Evolutionary conservation across 2,329 filamentous ascomycete species (phyloP).

Genomic region (Cucurbitaria berberidis): DNA sequence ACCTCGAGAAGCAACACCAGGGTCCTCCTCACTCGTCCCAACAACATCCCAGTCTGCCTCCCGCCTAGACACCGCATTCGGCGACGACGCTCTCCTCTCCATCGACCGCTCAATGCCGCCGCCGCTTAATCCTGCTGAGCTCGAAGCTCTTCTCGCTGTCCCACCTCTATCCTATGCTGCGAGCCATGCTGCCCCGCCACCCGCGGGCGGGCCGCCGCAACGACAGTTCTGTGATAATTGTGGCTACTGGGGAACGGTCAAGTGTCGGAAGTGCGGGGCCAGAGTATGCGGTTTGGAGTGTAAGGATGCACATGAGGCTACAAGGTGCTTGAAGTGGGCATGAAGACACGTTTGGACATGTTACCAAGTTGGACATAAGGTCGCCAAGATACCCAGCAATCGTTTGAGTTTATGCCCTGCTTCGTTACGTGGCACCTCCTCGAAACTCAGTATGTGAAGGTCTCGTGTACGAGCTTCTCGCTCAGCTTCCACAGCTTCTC

Average conservation of each 20-base stretch:
- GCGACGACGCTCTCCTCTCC: conserved; percentile 62
- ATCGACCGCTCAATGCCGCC: conserved; percentile 62
- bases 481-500: conserved; percentile 44
- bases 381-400: conserved; percentile 22
- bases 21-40: conserved; percentile 8
- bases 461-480: conserved; percentile 39
- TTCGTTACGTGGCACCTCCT: neutral
- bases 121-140: conserved; percentile 65
- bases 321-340: conserved; percentile 58
- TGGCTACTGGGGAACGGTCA: conserved; percentile 79
- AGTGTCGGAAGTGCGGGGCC: conserved; percentile 78
- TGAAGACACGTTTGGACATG: conserved; percentile 9
- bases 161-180: conserved; percentile 73
- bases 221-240: conserved; percentile 78
- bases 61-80: conserved; percentile 19
- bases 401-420: neutral
- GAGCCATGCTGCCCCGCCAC: conserved; percentile 55
- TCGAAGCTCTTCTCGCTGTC: conserved; percentile 67
- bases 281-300: conserved; percentile 80
- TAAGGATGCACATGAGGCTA: conserved; percentile 73
- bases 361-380: neutral
- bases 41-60: conserved; percentile 9
- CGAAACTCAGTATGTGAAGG: conserved; percentile 29
- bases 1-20: conserved; percentile 36
- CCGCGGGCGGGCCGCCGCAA: conserved; percentile 55